phyloP scores from a whole-genome alignment of 2,329 filamentous ascomycete species.

The Grosmannia penicillata region DNA sequence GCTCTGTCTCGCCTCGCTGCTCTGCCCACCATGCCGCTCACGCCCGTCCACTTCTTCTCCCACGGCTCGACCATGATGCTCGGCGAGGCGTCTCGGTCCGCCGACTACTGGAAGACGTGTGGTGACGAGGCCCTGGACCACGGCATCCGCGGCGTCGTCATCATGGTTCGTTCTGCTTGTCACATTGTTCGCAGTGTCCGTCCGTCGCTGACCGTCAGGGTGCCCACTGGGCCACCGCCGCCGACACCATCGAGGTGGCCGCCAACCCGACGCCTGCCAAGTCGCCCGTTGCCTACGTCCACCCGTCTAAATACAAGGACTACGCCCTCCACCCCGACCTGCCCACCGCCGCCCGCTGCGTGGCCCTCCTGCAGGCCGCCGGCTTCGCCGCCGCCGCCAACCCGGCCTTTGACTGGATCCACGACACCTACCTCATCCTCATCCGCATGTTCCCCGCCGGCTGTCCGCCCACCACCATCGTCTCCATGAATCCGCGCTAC shows the following conservation, averaged over 20 bases:
- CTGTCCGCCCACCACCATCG: conserved; percentile 51
- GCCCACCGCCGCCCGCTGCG: conserved; percentile 30
- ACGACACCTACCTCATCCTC: conserved; percentile 54
- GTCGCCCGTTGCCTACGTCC: conserved; percentile 50
- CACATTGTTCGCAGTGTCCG: too few species aligned
- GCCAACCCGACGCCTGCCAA: conserved; percentile 46
- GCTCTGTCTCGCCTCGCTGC: too few species aligned
- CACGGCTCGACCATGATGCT: conserved; percentile 63
- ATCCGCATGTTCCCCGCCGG: conserved; percentile 52
- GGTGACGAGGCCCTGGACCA: conserved; percentile 46
- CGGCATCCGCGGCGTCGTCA: conserved; percentile 46
- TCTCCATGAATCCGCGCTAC: conserved; percentile 22
- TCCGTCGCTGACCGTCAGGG: conserved; percentile 26
- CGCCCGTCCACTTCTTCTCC: conserved; percentile 52
- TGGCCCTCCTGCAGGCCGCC: conserved; percentile 30
- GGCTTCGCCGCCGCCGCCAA: conserved; percentile 41
- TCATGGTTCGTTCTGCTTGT: conserved; percentile 46
- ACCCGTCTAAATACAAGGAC: conserved; percentile 47
- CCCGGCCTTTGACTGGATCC: conserved; percentile 52
- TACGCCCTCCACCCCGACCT: conserved; percentile 49
- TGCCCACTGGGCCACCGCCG: conserved; percentile 49
- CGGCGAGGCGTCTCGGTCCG: conserved; percentile 45
- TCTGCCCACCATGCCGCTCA: conserved; percentile 3
- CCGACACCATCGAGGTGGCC: conserved; percentile 42
- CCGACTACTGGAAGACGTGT: conserved; percentile 50